These are phyloP conservation scores for Podila epigama DNA, from an alignment of 192 early-diverging fungal species.

Conservation along the genomic window DNA sequence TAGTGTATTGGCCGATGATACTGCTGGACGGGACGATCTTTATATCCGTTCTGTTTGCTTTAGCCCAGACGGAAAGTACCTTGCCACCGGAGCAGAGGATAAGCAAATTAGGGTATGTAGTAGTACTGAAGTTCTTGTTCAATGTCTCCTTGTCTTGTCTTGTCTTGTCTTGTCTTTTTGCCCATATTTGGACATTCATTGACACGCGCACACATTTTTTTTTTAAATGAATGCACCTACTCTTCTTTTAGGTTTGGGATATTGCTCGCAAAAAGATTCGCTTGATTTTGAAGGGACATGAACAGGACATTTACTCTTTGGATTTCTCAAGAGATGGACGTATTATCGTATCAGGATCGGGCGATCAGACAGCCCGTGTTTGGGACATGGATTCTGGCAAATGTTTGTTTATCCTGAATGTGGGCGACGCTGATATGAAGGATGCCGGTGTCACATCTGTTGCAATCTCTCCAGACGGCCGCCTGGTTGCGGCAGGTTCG, in stretches of 20 bases:
- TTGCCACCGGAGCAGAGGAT: constrained; percentile 97
- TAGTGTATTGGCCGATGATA: constrained; percentile 83
- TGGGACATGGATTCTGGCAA: constrained; percentile 87
- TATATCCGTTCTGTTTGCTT: constrained; percentile 98
- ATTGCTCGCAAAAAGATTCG: constrained; percentile 67
- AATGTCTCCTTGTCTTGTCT: too few species aligned
- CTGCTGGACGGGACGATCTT: constrained; percentile 80
- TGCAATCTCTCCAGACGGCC: constrained; percentile 89
- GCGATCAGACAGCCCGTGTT: constrained; percentile 83
- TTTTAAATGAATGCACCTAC: not conserved
- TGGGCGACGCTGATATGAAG: constrained; percentile 81
- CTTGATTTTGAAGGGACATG: constrained; percentile 83
- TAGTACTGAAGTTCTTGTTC: not conserved
- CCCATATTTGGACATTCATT: too few species aligned
- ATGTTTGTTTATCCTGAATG: constrained; percentile 74
- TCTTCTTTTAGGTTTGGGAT: constrained; percentile 68
- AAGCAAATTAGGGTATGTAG: constrained; percentile 82
- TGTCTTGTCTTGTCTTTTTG: too few species aligned
- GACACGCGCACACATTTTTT: too few species aligned
- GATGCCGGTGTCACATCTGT: constrained; percentile 97
- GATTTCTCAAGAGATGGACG: constrained; percentile 93
- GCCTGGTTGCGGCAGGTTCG: constrained; percentile 87
- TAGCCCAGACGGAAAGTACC: constrained; percentile 86
- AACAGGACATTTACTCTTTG: constrained; percentile 96
- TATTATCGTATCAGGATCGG: constrained; percentile 88